Evolutionary conservation across 2,329 filamentous ascomycete species (phyloP).

Genomic region (Alternaria burnsii): DNA sequence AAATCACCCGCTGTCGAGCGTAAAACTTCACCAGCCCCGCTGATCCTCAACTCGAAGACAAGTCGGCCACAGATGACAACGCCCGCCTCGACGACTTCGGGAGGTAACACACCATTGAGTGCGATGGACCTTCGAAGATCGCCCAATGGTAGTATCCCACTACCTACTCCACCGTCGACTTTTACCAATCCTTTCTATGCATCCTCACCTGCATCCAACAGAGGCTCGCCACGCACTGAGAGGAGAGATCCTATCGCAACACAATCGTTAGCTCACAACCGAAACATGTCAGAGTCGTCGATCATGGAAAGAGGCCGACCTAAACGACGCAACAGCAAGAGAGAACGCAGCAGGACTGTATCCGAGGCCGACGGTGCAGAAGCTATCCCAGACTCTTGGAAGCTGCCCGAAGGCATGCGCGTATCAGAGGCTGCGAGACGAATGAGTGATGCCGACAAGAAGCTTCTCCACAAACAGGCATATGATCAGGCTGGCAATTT

Average conservation of each 20-base stretch:
- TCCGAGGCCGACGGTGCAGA: constrained; percentile 45
- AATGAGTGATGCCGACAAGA: constrained; percentile 48
- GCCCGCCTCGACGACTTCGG: constrained; percentile 38
- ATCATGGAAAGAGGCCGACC: constrained; percentile 51
- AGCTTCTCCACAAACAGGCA: constrained; percentile 50
- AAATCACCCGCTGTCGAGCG: constrained; percentile 48
- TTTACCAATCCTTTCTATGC: constrained; percentile 44
- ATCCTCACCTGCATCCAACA: constrained; percentile 40
- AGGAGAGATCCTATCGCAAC: constrained; percentile 41
- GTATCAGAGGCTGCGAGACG: constrained; percentile 45
- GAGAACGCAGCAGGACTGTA: constrained; percentile 42
- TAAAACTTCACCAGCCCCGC: constrained; percentile 46
- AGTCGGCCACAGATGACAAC: constrained; percentile 45
- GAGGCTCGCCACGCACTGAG: constrained; percentile 44
- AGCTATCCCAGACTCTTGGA: constrained; percentile 44
- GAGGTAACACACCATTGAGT: constrained; percentile 36
- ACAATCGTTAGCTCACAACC: constrained; percentile 34
- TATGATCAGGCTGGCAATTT: constrained; percentile 52
- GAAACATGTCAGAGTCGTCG: constrained; percentile 51
- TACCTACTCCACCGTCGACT: constrained; percentile 44
- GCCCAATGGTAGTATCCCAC: constrained; percentile 37
- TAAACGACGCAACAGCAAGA: constrained; percentile 43
- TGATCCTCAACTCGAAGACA: constrained; percentile 42
- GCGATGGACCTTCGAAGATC: constrained; percentile 44
- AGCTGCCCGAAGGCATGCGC: constrained; percentile 49